Conservation (phyloP, 2,329 filamentous ascomycete genomes). For the Chrysosporium keratinophilum region DNA sequence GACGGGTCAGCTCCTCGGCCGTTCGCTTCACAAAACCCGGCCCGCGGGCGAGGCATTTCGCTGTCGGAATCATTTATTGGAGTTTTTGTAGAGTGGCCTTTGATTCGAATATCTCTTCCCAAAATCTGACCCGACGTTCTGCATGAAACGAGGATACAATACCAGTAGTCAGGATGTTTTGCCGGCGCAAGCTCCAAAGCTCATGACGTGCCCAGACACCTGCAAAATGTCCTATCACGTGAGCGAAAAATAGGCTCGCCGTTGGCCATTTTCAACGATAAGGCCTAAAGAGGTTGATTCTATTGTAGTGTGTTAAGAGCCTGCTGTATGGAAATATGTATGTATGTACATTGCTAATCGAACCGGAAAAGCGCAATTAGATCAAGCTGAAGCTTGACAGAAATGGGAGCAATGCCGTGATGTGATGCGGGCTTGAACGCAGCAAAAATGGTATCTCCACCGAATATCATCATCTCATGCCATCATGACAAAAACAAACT, state of each 20-base stretch:
- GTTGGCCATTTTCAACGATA: no score
- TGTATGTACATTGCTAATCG: not conserved
- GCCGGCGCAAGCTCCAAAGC: not conserved
- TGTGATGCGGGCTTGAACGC: not conserved
- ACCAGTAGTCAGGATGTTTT: no score
- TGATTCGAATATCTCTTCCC: not conserved
- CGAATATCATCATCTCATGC: not conserved
- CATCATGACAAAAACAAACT: not conserved
- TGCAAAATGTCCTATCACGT: not conserved
- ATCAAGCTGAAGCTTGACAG: not conserved
- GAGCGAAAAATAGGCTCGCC: not conserved
- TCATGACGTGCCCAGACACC: not conserved
- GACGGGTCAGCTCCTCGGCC: constrained; percentile 48
- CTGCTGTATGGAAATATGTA: not conserved
- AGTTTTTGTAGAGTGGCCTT: not conserved
- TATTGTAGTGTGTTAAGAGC: not conserved
- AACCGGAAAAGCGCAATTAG: not conserved
- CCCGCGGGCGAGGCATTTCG: constrained; percentile 30
- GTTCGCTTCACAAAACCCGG: constrained; percentile 49
- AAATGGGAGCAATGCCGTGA: not conserved
- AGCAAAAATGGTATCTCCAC: not conserved
- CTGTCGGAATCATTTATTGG: constrained; percentile 30
- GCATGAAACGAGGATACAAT: not conserved
- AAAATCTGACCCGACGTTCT: not conserved
- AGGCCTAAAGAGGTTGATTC: no score